Conservation (phyloP, 2,329 filamentous ascomycete genomes). For the Endothia cerciana region DNA sequence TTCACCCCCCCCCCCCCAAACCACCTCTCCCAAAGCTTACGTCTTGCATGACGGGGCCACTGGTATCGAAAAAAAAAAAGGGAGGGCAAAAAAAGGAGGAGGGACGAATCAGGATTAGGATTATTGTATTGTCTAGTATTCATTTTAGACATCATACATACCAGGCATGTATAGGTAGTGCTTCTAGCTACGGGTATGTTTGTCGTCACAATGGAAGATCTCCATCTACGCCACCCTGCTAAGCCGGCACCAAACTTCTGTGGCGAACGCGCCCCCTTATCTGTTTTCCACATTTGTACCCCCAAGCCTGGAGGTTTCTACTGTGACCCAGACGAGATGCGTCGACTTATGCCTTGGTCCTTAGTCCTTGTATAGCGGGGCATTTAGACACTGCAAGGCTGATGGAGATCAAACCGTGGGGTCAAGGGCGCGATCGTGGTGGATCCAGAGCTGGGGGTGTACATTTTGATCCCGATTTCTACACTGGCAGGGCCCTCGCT, state of each 20-base stretch:
- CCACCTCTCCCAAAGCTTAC: neutral
- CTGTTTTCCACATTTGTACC: too few species aligned
- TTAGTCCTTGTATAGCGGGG: too few species aligned
- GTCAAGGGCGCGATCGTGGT: neutral
- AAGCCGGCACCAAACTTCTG: too few species aligned
- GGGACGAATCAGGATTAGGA: neutral
- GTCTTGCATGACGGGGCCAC: neutral
- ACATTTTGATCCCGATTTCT: neutral
- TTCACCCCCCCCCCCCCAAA: neutral
- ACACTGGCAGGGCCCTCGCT: neutral
- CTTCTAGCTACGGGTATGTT: neutral
- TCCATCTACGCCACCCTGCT: neutral
- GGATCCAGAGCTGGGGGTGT: neutral
- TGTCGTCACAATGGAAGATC: neutral
- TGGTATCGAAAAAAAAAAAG: neutral
- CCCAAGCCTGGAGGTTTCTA: too few species aligned
- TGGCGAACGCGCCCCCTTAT: too few species aligned
- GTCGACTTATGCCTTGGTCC: too few species aligned
- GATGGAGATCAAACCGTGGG: neutral
- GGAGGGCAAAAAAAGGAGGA: neutral
- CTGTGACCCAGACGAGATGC: too few species aligned
- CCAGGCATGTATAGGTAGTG: neutral
- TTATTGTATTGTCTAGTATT: slow-evolving; percentile 10
- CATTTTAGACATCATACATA: neutral
- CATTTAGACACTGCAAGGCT: neutral